Conservation (phyloP, 2,329 filamentous ascomycete species). For the Huntiella bhutanensis region DNA sequence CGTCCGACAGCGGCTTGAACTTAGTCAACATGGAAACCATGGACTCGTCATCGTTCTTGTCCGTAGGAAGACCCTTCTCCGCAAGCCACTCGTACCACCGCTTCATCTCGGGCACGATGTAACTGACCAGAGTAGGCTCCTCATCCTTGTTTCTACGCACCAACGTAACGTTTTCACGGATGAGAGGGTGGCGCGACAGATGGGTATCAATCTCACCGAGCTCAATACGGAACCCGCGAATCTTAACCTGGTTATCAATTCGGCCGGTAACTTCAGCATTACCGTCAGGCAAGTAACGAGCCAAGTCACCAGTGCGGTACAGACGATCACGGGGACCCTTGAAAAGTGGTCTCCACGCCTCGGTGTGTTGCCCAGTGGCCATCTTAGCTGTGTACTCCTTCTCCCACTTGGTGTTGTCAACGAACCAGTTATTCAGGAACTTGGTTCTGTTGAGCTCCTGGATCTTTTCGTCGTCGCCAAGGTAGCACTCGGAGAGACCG, state of each 20-base stretch:
- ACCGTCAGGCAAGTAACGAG: slow-evolving; percentile 50
- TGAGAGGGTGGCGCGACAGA: slow-evolving; percentile 51
- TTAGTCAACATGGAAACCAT: slow-evolving; percentile 20
- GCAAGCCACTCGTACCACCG: slow-evolving; percentile 53
- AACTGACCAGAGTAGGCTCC: slow-evolving; percentile 72
- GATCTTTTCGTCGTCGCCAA: slow-evolving; percentile 38
- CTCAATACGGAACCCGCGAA: slow-evolving; percentile 89
- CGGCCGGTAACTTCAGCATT: slow-evolving; percentile 64
- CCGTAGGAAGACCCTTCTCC: slow-evolving; percentile 10
- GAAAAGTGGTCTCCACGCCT: slow-evolving; percentile 64
- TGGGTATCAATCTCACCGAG: slow-evolving; percentile 82
- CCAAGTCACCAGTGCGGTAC: slow-evolving; percentile 77
- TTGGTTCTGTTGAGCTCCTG: slow-evolving; percentile 47
- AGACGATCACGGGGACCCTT: slow-evolving; percentile 68
- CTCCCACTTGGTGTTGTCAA: slow-evolving; percentile 44
- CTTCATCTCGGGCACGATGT: slow-evolving; percentile 66
- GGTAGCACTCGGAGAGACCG: slow-evolving; percentile 68
- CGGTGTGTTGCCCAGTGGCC: slow-evolving; percentile 16
- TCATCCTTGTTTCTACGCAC: slow-evolving; percentile 69
- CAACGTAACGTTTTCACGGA: slow-evolving; percentile 72
- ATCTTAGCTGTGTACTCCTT: slow-evolving; percentile 20
- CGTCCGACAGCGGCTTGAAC: slow-evolving; percentile 20
- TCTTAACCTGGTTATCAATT: slow-evolving; percentile 81
- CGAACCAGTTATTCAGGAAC: slow-evolving; percentile 74
- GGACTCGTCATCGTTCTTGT: slow-evolving; percentile 11